Conservation (phyloP, 1,284 basidiomycete genomes). For the Trametes pubescens region DNA sequence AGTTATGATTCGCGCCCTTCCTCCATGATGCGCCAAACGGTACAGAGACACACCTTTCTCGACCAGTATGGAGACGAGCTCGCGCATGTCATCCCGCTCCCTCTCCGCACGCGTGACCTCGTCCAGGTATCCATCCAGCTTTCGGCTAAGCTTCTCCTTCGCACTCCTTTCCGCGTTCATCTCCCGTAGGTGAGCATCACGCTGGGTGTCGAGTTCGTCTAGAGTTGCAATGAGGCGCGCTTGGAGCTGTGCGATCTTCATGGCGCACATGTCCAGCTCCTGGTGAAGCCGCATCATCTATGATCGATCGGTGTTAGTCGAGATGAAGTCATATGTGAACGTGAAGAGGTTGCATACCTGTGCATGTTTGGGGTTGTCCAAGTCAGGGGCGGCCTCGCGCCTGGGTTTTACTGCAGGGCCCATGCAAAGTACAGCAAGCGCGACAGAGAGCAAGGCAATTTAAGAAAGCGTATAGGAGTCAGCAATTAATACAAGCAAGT, state of each 20-base stretch:
- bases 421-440: not conserved
- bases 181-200: constrained; percentile 50
- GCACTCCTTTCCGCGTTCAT: constrained; percentile 47
- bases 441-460: not conserved
- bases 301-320: not conserved
- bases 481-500: not conserved
- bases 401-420: constrained; percentile 12
- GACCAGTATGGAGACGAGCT: constrained; percentile 60
- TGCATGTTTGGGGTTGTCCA: constrained; percentile 3
- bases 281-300: constrained; percentile 23
- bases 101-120: constrained; percentile 49
- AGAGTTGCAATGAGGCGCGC: constrained; percentile 57
- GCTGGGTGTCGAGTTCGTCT: constrained; percentile 59
- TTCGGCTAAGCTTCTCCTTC: constrained; percentile 48
- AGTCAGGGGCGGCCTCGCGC: not conserved
- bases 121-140: constrained; percentile 47
- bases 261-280: constrained; percentile 21
- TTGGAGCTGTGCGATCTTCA: constrained; percentile 52
- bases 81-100: constrained; percentile 62
- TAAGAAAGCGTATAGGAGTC: not conserved
- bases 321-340: no score
- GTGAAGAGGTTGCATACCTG: constrained; percentile 12
- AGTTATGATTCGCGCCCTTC: not conserved
- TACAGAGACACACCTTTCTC: constrained; percentile 58
- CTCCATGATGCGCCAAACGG: not conserved